Evolutionary conservation across 2,329 filamentous ascomycete species (phyloP), one percentile per base, ranked within the genome.

Genomic region (Xylaria digitata): DNA sequence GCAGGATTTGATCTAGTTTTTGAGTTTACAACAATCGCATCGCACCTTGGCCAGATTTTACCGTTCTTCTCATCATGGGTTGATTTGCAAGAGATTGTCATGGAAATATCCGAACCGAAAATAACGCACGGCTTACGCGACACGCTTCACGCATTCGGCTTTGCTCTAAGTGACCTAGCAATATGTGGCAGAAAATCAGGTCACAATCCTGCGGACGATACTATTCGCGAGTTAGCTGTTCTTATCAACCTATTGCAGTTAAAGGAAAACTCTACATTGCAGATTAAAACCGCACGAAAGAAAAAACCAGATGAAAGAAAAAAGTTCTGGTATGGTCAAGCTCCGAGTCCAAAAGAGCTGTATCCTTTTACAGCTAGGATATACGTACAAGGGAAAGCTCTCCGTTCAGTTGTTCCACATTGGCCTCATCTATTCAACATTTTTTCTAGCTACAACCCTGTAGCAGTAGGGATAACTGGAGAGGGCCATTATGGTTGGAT

Each of bases 151-250:
- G 60, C 63, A 46, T 13, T 69, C 3, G 67, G 67, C 23, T 69
- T 65, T 49, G 3, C 23, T 2, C 13, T 23, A 0, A 56, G 37
- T n/a, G 21, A 64, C 21, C 13, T 67, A 17, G 67, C 62, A 15
- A 46, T 9, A 5, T 6, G 6, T 9, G 52, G 56, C 57, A 62
- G 58, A 26, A 65, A 23, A 54, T 40, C 21, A 17, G 17, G 50
- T 45, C 64, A 69, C 43, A 67, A 69, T 26, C 49, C 67, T 54
- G 61, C 59, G 9, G 65, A 69, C 9, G 64, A 69, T 26, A 63
- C 57, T 6, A 23, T 69, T 6, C 56, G 64, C 17, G 49, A 61
- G 43, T n/a, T 67, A 37, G 64, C 67, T 1, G 55, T 62, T 9
- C 57, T 66, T 11, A 48, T 54, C 32, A 62, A 59, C 7, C 63